Evolutionary conservation across 78 protist genomes (phyloP), one percentile per base, ranked within the genome.

Genomic region (Planoprotostelium fungivorum): DNA sequence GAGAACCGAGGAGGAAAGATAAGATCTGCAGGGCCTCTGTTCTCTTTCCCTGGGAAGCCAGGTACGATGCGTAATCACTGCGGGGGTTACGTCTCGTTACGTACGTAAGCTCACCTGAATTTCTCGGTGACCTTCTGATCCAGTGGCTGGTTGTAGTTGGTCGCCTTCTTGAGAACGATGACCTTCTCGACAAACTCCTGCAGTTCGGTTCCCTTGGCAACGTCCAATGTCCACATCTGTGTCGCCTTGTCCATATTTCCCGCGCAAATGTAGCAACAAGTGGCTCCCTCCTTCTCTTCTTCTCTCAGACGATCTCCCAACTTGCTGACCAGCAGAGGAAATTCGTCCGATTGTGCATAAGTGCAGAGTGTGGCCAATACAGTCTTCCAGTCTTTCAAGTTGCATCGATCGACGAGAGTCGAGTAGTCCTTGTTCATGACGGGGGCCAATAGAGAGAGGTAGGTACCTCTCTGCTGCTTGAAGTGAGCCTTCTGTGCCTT

Each of bases 191-290:
- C 73, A 16, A 51, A 51, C 73, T 51, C 73, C 16, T 51, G 31
- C 31, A 51, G 73, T 51, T 51, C 73, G n/a, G n/a, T n/a, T n/a
- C n/a, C n/a, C 73, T 51, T 51, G 73, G 73, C 73, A 16, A 25
- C 31, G 31, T 51, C 73, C 73, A 25, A 25, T 16, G 90, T 89
- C 97, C 97, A 95, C 63, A 95, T 85, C 63, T 86, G 37, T 34
- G 86, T 89, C 35, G 94, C 84, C 38, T 87, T 90, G 34, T 90
- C 95, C 29, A 92, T 86, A 63, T 95, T 95, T 35, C 96, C 95
- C n/a, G 97, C 96, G 83, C 97, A 95, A 38, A 95, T 95, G 85
- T 91, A 95, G 90, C 97, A 95, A 37, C 91, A 92, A 28, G 89
- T 92, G 35, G 97, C 97, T 0, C 91, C 31, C 35, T 63, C 86